phyloP scores from a whole-genome alignment of 768 basidiomycete genomes.

The Trametes cinnabarina region DNA sequence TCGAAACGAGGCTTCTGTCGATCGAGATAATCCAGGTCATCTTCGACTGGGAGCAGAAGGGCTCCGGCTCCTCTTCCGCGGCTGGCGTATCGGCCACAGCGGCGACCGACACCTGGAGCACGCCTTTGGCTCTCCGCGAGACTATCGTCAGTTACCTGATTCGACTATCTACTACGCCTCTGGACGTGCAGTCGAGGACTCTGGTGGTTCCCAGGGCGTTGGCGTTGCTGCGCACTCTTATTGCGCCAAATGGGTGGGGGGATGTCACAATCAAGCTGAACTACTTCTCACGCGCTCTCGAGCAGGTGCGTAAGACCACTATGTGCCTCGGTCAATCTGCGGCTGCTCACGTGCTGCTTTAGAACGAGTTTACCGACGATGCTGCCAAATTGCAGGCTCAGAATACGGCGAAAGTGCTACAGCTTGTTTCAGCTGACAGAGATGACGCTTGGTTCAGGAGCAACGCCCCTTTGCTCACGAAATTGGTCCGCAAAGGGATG shows the following conservation, averaged over 20 bases:
- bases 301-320: conserved; percentile 53
- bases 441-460: conserved; percentile 75
- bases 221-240: conserved; percentile 68
- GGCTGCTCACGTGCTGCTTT: neutral
- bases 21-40: conserved; percentile 91
- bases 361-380: conserved; percentile 76
- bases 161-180: conserved; percentile 74
- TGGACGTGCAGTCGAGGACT: conserved; percentile 46
- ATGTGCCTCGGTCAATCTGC: neutral
- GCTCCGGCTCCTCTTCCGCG: conserved; percentile 25
- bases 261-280: conserved; percentile 90
- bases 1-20: conserved; percentile 82
- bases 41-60: conserved; percentile 88
- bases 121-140: conserved; percentile 79
- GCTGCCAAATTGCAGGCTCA: conserved; percentile 61
- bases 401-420: conserved; percentile 84
- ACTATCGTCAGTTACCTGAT: conserved; percentile 94
- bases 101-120: conserved; percentile 50
- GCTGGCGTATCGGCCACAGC: conserved; percentile 12
- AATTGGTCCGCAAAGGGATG: conserved; percentile 85
- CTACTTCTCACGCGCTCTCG: conserved; percentile 83
- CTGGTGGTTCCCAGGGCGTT: conserved; percentile 63
- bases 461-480: conserved; percentile 73
- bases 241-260: conserved; percentile 82
- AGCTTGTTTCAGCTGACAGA: conserved; percentile 81